phyloP scores from a whole-genome alignment of 306 rosid genomes.

The Quercus agrifolia region DNA sequence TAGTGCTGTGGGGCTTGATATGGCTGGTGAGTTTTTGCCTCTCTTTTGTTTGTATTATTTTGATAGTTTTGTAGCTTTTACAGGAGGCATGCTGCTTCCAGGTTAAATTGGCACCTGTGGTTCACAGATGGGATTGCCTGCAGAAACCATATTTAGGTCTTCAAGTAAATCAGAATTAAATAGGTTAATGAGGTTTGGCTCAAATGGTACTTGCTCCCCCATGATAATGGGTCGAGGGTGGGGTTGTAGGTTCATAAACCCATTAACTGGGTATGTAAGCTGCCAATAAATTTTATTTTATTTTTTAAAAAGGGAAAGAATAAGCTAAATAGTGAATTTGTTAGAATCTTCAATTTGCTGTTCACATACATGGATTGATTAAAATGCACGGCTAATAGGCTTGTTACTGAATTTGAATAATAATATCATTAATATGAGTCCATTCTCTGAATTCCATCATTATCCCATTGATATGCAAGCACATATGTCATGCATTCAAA shows the following conservation, averaged over 20 bases:
- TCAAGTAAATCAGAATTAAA: background rate
- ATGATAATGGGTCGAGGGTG: too few species aligned
- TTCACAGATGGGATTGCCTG: background rate
- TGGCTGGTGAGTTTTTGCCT: constrained; percentile 58
- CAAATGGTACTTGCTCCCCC: too few species aligned
- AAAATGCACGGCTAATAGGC: background rate
- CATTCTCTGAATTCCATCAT: background rate
- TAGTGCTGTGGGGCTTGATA: constrained; percentile 59
- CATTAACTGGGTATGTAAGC: too few species aligned
- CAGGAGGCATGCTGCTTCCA: background rate
- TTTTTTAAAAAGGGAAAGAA: too few species aligned
- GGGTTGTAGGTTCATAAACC: too few species aligned
- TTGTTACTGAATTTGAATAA: background rate
- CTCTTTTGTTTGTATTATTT: background rate
- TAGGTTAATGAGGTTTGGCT: too few species aligned
- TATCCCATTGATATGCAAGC: background rate
- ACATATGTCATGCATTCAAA: background rate
- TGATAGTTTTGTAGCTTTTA: background rate
- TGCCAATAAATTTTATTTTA: too few species aligned
- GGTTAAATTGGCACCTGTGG: background rate
- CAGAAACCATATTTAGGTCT: background rate
- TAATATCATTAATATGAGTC: background rate
- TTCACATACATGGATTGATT: background rate
- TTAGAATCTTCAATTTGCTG: background rate
- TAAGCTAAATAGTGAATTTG: background rate